phyloP scores from a whole-genome alignment of 2,329 filamentous ascomycete genomes.

The Sordariomycetes sp. region DNA sequence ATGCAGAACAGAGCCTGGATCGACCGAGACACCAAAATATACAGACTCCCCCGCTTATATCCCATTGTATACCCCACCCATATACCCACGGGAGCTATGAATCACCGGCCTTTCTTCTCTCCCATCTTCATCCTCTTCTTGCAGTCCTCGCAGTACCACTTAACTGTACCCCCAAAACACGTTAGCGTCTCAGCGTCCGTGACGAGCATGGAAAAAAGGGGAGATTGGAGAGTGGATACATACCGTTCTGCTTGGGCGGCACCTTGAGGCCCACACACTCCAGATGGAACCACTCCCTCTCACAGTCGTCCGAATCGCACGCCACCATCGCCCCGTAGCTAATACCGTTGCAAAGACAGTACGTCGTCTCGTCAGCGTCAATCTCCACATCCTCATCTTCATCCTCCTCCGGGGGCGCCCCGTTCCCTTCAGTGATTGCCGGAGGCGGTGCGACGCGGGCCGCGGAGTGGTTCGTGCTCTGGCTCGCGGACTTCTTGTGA shows the following conservation, averaged over 20 bases:
- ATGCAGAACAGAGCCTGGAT: slow-evolving; percentile 5
- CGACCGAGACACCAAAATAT: neutral
- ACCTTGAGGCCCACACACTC: slow-evolving; percentile 71
- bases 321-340: slow-evolving; percentile 81
- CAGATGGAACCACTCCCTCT: slow-evolving; percentile 74
- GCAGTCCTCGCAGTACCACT: slow-evolving; percentile 77
- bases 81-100: neutral
- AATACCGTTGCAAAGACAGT: slow-evolving; percentile 71
- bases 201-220: neutral
- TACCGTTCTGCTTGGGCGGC: slow-evolving; percentile 66
- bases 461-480: slow-evolving; percentile 13
- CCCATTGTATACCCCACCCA: neutral
- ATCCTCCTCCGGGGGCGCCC: slow-evolving; percentile 9
- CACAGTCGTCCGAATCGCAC: slow-evolving; percentile 63
- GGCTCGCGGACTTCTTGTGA: slow-evolving; percentile 35
- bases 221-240: slow-evolving; percentile 22
- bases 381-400: slow-evolving; percentile 43
- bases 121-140: slow-evolving; percentile 52
- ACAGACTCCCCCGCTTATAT: neutral
- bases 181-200: slow-evolving; percentile 16
- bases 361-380: slow-evolving; percentile 61
- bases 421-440: slow-evolving; percentile 4
- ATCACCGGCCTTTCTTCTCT: slow-evolving; percentile 31
- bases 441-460: slow-evolving; percentile 2
- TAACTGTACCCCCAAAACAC: slow-evolving; percentile 35